These are phyloP conservation scores for Mycena metata DNA, from an alignment of 768 basidiomycete species.

Conservation along the genomic window DNA sequence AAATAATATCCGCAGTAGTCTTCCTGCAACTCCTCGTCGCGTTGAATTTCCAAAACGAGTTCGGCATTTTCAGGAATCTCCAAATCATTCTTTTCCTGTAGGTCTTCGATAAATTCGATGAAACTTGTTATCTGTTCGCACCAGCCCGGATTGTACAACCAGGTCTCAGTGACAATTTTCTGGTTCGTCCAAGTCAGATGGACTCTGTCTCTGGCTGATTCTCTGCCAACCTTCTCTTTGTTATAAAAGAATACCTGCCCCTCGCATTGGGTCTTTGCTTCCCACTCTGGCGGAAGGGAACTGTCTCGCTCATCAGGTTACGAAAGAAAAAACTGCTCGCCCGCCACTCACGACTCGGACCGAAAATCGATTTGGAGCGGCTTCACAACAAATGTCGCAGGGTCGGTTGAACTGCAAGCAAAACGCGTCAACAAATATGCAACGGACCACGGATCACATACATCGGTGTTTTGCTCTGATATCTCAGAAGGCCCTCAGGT, in stretches of 20 bases:
- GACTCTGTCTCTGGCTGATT: too few species aligned
- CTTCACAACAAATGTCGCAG: conserved; percentile 2
- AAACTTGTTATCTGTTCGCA: not conserved
- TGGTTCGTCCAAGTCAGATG: not conserved
- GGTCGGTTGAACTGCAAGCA: not conserved
- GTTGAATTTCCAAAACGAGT: not conserved
- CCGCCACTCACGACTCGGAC: not conserved
- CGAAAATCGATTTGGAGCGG: conserved; percentile 7
- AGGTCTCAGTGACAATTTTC: conserved; percentile 16
- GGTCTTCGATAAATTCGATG: conserved; percentile 9
- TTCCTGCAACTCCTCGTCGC: not conserved
- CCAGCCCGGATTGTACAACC: not conserved
- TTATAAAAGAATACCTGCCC: conserved; percentile 49
- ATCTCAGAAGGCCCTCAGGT: conserved; percentile 2
- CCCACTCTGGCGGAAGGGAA: conserved; percentile 43
- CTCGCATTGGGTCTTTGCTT: conserved; percentile 47
- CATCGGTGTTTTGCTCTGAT: not conserved
- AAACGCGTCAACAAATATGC: too few species aligned
- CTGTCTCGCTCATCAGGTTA: not conserved
- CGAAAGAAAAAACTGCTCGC: not conserved
- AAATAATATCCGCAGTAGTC: conserved; percentile 14
- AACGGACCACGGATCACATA: not conserved
- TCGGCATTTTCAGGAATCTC: conserved; percentile 9
- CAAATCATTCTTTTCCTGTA: not conserved
- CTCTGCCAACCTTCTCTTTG: conserved; percentile 44